These are phyloP conservation scores for Zychaea mexicana DNA, from an alignment of 371 early-diverging fungal species.

Conservation along the genomic window DNA sequence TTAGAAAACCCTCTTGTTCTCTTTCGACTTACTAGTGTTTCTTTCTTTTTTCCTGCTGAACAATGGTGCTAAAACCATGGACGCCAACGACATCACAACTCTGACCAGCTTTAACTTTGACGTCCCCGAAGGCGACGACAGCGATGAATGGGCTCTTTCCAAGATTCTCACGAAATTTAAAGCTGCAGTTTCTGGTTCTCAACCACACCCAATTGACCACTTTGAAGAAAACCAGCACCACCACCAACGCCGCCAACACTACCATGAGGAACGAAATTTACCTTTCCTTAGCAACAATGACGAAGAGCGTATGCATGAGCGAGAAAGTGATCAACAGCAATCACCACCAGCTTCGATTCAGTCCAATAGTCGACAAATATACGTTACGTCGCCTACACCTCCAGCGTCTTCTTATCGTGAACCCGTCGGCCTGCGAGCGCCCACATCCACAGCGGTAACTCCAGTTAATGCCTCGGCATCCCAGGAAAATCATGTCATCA, in stretches of 20 bases:
- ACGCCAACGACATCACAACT: constrained; percentile 25
- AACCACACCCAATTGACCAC: background rate
- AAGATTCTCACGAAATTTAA: constrained; percentile 61
- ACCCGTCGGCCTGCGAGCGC: constrained; percentile 10
- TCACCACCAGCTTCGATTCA: constrained; percentile 1
- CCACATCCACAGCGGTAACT: constrained; percentile 22
- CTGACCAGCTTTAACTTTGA: constrained; percentile 53
- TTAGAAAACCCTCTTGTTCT: background rate
- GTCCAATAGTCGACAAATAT: constrained; percentile 13
- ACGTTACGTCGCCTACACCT: constrained; percentile 27
- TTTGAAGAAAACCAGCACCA: background rate
- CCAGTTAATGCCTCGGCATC: constrained; percentile 16
- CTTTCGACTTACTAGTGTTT: too few species aligned
- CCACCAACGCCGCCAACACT: background rate
- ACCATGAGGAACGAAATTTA: too few species aligned
- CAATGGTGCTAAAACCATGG: constrained; percentile 5
- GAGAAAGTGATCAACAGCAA: background rate
- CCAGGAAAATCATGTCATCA: constrained; percentile 5
- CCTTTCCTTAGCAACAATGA: background rate
- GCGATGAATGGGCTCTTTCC: constrained; percentile 54
- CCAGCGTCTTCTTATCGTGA: constrained; percentile 21
- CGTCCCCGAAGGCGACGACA: constrained; percentile 32
- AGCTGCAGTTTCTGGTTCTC: constrained; percentile 42
- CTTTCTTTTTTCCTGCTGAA: background rate
- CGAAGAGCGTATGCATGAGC: background rate